Base-by-base conservation (phyloP, 2,329 filamentous ascomycete species). In the Myriosclerotinia duriaeana region DNA sequence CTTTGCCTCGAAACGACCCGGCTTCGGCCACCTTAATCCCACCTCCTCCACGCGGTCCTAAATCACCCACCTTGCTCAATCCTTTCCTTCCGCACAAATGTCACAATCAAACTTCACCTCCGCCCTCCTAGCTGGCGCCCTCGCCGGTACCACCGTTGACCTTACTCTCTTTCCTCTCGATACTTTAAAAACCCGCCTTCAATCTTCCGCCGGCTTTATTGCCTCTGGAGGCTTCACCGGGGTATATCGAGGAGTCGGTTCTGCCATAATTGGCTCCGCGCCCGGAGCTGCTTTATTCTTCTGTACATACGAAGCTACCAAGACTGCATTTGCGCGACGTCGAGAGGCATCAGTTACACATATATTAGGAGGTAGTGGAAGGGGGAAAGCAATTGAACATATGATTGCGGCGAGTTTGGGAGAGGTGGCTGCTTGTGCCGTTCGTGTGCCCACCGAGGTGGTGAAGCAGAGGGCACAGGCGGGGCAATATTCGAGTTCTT, bases 231-330 rank as follows among this genome's bases (percentile, higher is more conserved):
- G 94, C 75, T 93, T 98, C 84, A 85, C 85, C 60, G 93, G 94
- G 69, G 92, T 98, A 74, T 99, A 99, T 82, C 89, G 91, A 55
- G 95, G 95, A 76, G 87, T 99, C 20, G 95, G 94, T 59, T 92
- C 88, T 67, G 93, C 93, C 0, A 83, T 98, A 61, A 89, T 97
- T 67, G 95, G 96, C 40, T 96, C 92, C 56, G 94, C 95, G 0
- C 95, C 95, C 0, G 92, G 93, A 66, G 95, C 96, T 1, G 94
- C 95, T 53, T 91, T 97, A 76, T 99, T 99, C 87, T 99, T 99
- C 85, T 90, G 92, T 77, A 95, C 92, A 63, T 97, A 97, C 82
- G 93, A 97, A 79, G 83, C 85, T 63, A 82, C 89, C 61, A 96
- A 93, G 78, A 75, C 78, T 30, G 70, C 53, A 15, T n/a, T 59